These are phyloP conservation scores for Dothidotthia symphoricarpi DNA, from an alignment of 2,329 filamentous ascomycete genomes.

Conservation along the genomic window DNA sequence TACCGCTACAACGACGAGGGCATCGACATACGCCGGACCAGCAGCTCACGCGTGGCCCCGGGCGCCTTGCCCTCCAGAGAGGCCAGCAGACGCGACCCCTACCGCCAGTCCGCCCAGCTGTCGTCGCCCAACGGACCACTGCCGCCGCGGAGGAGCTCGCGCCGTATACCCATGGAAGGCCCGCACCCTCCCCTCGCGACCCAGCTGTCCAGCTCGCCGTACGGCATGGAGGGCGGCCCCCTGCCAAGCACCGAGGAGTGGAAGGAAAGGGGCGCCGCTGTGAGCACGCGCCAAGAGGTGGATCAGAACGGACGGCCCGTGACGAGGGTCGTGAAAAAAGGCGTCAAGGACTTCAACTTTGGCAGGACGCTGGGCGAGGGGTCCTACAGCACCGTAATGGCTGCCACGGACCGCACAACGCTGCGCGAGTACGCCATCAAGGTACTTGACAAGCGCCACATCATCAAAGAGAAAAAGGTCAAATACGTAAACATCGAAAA, in stretches of 20 bases:
- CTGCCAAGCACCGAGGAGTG: slow-evolving; percentile 80
- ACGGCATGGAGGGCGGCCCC: slow-evolving; percentile 58
- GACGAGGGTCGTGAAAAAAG: slow-evolving; percentile 86
- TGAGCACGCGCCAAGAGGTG: slow-evolving; percentile 75
- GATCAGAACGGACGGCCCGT: slow-evolving; percentile 82
- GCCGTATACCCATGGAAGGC: slow-evolving; percentile 61
- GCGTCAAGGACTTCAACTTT: slow-evolving; percentile 95
- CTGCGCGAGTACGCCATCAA: slow-evolving; percentile 97
- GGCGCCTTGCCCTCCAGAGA: slow-evolving; percentile 66
- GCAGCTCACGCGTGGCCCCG: slow-evolving; percentile 62
- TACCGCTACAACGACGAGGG: slow-evolving; percentile 51
- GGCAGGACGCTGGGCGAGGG: slow-evolving; percentile 88
- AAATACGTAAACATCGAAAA: slow-evolving; percentile 99
- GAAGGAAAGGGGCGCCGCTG: slow-evolving; percentile 92
- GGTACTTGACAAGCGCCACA: slow-evolving; percentile 95
- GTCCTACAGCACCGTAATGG: slow-evolving; percentile 93
- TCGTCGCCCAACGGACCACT: slow-evolving; percentile 60
- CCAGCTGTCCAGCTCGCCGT: slow-evolving; percentile 43
- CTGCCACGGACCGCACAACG: slow-evolving; percentile 90
- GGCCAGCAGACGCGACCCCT: slow-evolving; percentile 66
- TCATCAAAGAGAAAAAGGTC: slow-evolving; percentile 99
- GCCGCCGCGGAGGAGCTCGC: slow-evolving; percentile 74
- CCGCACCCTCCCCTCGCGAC: slow-evolving; percentile 14
- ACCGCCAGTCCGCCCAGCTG: slow-evolving; percentile 59
- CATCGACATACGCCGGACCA: slow-evolving; percentile 50